Percentiles rank a stretch among this genome's conserved stretches.
phyloP scores from a whole-genome alignment of 192 early-diverging fungal genomes.

The Spinellus fusiger region DNA sequence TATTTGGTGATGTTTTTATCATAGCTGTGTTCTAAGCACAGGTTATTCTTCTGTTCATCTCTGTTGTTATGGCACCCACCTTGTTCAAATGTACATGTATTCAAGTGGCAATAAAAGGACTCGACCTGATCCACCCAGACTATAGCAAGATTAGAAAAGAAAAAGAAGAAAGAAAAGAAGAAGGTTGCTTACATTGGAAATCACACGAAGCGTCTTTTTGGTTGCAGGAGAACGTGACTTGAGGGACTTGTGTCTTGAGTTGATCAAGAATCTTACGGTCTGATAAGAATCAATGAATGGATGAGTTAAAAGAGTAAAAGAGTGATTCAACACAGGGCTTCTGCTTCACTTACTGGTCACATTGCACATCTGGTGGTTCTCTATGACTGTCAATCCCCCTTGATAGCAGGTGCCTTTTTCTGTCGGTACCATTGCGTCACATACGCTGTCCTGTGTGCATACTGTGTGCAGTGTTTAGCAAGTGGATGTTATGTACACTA shows the following conservation, averaged over 20 bases:
- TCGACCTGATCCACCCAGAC: constrained; percentile 83
- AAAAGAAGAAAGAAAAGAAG: background rate
- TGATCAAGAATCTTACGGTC: constrained; percentile 54
- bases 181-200: constrained; percentile 56
- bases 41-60: no score
- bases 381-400: constrained; percentile 60
- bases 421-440: constrained; percentile 60
- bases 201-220: constrained; percentile 51
- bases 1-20: constrained; percentile 56
- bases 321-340: background rate
- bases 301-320: no score
- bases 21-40: constrained; percentile 36
- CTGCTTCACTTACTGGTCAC: constrained; percentile 61
- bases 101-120: constrained; percentile 86
- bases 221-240: constrained; percentile 73
- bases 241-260: constrained; percentile 58
- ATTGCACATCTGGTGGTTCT: constrained; percentile 68
- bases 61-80: constrained; percentile 22
- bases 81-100: constrained; percentile 65
- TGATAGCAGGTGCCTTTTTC: constrained; percentile 72
- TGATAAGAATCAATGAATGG: constrained; percentile 4
- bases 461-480: constrained; percentile 30
- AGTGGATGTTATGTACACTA: background rate
- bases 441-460: constrained; percentile 57
- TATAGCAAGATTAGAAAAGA: constrained; percentile 6